Evolutionary conservation across 2,329 filamentous ascomycete genomes (phyloP).

Genomic region (Diaporthe ampelina): DNA sequence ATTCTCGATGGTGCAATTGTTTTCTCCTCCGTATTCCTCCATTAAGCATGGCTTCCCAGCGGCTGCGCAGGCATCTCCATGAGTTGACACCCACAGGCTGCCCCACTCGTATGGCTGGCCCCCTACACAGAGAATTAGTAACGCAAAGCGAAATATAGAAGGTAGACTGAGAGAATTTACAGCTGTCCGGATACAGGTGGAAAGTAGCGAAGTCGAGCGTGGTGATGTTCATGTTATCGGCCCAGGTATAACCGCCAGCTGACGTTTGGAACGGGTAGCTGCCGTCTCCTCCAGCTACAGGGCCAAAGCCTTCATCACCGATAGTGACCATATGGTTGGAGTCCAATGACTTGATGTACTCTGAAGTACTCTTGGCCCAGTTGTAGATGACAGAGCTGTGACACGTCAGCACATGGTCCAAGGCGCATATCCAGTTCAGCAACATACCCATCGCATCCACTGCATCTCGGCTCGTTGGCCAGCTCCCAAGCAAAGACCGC

Average conservation of each 20-base stretch:
- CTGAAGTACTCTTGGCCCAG: constrained; percentile 71
- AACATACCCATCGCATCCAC: constrained; percentile 62
- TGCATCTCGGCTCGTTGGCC: constrained; percentile 70
- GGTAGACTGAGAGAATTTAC: constrained; percentile 21
- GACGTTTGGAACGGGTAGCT: constrained; percentile 65
- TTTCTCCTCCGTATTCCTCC: constrained; percentile 42
- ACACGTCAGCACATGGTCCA: neutral
- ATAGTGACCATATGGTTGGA: constrained; percentile 73
- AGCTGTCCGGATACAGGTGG: constrained; percentile 60
- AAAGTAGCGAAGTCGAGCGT: constrained; percentile 69
- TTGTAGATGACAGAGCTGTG: constrained; percentile 62
- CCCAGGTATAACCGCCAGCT: constrained; percentile 65
- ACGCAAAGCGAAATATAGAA: neutral
- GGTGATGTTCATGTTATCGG: constrained; percentile 63
- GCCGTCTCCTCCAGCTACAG: constrained; percentile 58
- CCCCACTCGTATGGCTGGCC: constrained; percentile 41
- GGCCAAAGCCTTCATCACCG: constrained; percentile 68
- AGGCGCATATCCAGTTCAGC: too few species aligned
- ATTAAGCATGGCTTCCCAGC: constrained; percentile 43
- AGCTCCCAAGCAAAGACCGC: constrained; percentile 70
- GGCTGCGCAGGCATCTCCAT: constrained; percentile 41
- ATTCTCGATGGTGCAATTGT: constrained; percentile 43
- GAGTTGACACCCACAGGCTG: constrained; percentile 42
- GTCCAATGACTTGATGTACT: constrained; percentile 76
- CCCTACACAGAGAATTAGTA: constrained; percentile 32